Evolutionary conservation across 352 stramenopile genomes (phyloP), one percentile per base, ranked within the genome.

Genomic region (Globisporangium rhizosaccharum): DNA sequence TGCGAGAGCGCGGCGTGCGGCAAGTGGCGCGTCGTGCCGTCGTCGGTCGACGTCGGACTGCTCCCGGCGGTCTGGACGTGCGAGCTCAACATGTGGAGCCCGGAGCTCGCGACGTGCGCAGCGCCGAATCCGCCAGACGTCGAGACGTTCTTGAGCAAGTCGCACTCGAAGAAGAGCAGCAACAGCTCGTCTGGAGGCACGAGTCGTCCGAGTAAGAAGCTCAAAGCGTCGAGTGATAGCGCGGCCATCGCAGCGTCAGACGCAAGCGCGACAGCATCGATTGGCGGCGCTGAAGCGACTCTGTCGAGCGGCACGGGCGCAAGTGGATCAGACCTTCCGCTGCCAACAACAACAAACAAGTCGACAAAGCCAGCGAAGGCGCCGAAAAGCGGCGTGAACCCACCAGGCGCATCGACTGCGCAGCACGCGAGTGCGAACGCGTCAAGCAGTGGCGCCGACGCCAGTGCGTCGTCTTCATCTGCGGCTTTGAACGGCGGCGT

Each of bases 21-120:
- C 6, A 98, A 98, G 67, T 99, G 96, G 96, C 91, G 96, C 30
- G 85, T 97, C 36, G 81, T 98, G 41, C 92, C 96, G 11, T 70
- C 74, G n/a, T 82, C 73, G n/a, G 90, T 98, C 53, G 81, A 98
- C 53, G 84, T 92, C 23, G 82, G 90, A 41, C 70, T 76, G 25
- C 75, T 99, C 25, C 95, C 95, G 11, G 82, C 96, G 6, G 75
- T 95, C 28, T 99, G 85, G 85, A 90, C 82, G 48, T 94, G 85
- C 52, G 68, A 86, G 28, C 61, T 92, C 26, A 94, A 94, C 57
- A 91, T 82, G 7, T 94, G 85, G 85, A 67, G 73, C 8, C 81
- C 76, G 0, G 79, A 90, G 51, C 61, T 92, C 14, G 85, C 85
- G 26, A 88, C 75, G 20, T 94, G 85, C 58, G 76, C 61, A 6